Base-by-base conservation (phyloP, 2,329 filamentous ascomycete genomes). In the Neopestalotiopsis rosae region DNA sequence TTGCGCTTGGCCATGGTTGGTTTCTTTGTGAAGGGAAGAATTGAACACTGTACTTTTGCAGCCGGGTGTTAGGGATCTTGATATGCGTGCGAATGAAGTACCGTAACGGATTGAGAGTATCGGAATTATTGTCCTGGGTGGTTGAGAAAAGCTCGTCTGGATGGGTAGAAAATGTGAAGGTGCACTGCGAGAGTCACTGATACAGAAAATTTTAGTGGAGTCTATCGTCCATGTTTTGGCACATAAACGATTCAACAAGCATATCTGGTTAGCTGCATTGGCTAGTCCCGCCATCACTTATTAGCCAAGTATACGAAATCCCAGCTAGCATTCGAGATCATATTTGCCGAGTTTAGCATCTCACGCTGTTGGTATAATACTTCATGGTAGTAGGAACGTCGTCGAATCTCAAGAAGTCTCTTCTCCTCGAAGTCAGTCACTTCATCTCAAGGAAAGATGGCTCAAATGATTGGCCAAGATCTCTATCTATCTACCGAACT, bases 151-250 rank as follows among this genome's bases (percentile, higher is more conserved):
- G n/a, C 45, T 12, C 20, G n/a, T 6, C 6, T 52, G 45, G n/a
- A 17, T 20, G 10, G 42, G 42, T 49, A 49, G 42, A 52, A 67
- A 71, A 70, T 74, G 79, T 72, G 73, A 83, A 81, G 13, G 24
- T 17, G 24, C 20, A 5, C 28, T 38, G 12, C 12, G 59, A 13
- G 24, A 42, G 59, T 62, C 32, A 42, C 34, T 45, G 38, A 32
- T 79, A 83, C 78, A 71, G 84, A 82, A 71, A 86, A 84, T 79
- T 87, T 87, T 73, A 80, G 81, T 74, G 80, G 82, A 42, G 82
- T 82, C 71, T 84, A 82, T 67, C 28, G 20, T 14, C 5, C 20
- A 13, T 20, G 65, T 61, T 61, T 67, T 59, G 20, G 38, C 24
- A 32, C 58, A 42, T 38, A 40, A 38, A 32, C 59, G 12, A 32